Evolutionary conservation across 148 eudicot species (phyloP).

Genomic region (Arbutus unedo): DNA sequence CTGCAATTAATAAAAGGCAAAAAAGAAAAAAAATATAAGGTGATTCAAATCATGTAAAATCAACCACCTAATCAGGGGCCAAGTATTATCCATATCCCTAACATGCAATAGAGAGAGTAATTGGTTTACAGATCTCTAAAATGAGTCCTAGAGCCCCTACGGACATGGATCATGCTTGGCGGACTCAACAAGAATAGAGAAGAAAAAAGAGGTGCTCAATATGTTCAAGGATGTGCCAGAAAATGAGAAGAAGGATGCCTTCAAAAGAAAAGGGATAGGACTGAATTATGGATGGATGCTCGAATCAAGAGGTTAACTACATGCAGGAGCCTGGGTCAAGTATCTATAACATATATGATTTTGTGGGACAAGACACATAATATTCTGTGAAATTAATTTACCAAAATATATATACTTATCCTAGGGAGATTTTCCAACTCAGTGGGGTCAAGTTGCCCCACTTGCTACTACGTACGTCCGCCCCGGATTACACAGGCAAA

Average conservation of each 20-base stretch:
- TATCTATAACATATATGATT: too few relatives aligned
- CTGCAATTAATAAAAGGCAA: slow-evolving; percentile 31
- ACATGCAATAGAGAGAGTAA: not conserved
- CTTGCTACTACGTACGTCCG: too few relatives aligned
- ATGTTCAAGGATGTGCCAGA: not conserved
- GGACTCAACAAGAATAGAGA: not conserved
- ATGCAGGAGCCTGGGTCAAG: not conserved
- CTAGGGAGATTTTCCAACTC: too few relatives aligned
- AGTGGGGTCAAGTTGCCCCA: too few relatives aligned
- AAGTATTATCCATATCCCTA: not conserved
- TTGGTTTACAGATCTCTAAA: not conserved
- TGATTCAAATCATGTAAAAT: not conserved
- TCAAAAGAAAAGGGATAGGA: not conserved
- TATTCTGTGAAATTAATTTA: too few relatives aligned
- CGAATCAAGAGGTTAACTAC: not conserved
- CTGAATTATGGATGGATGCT: not conserved
- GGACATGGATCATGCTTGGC: not conserved
- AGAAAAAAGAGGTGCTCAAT: not conserved
- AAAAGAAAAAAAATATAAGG: not conserved
- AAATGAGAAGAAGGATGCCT: not conserved
- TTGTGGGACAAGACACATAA: too few relatives aligned
- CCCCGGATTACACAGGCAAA: not conserved
- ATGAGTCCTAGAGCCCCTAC: not conserved
- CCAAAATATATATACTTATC: too few relatives aligned
- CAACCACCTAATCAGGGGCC: not conserved